Conservation (phyloP, 495 filamentous ascomycete genomes). For the Penicillium atrosanguineum region DNA sequence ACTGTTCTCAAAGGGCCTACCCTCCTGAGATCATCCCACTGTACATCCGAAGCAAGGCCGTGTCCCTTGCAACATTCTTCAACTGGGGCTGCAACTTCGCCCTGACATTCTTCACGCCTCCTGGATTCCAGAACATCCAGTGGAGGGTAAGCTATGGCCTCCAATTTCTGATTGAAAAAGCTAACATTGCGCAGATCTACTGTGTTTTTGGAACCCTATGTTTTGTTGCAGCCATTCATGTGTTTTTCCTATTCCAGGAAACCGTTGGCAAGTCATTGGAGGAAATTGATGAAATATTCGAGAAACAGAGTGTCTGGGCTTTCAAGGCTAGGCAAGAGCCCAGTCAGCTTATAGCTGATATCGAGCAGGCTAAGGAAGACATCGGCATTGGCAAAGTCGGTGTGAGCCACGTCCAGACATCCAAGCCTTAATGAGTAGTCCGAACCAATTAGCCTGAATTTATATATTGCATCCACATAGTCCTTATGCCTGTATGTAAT, state of each 20-base stretch:
- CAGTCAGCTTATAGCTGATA: constrained; percentile 13
- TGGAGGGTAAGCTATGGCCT: constrained; percentile 36
- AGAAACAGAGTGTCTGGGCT: constrained; percentile 21
- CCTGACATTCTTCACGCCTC: constrained; percentile 61
- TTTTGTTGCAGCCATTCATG: constrained; percentile 63
- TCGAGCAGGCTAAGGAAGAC: constrained; percentile 18
- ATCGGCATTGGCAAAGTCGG: constrained; percentile 5
- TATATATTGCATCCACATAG: no score
- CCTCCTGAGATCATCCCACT: constrained; percentile 21
- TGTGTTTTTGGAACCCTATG: constrained; percentile 20
- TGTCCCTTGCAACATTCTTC: constrained; percentile 16
- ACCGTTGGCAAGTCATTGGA: constrained; percentile 62
- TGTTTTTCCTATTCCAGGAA: constrained; percentile 66
- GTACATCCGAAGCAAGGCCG: constrained; percentile 19
- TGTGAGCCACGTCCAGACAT: neutral
- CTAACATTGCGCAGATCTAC: constrained; percentile 7
- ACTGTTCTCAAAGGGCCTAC: constrained; percentile 12
- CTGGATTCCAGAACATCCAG: constrained; percentile 57
- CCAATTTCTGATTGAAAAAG: neutral
- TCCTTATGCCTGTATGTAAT: no score
- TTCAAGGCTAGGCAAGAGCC: constrained; percentile 11
- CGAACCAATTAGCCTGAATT: no score
- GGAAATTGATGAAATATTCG: constrained; percentile 65
- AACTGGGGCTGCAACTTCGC: constrained; percentile 36
- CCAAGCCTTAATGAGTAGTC: neutral